Percentiles rank a stretch among this genome's conserved stretches.
Conservation (phyloP, 2,329 filamentous ascomycete genomes). For the Colletotrichum paranaense region DNA sequence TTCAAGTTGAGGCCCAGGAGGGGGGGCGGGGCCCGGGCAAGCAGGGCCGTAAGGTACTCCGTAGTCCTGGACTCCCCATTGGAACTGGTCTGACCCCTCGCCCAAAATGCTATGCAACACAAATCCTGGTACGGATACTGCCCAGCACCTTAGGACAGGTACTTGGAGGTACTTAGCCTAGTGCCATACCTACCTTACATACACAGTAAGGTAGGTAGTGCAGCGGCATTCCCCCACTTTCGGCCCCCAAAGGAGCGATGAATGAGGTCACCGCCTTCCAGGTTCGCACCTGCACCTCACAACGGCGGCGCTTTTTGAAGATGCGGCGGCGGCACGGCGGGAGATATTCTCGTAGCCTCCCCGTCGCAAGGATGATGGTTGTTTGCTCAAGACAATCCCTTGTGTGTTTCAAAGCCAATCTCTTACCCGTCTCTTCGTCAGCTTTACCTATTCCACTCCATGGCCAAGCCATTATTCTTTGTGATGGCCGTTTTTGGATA, state of each 20-base stretch:
- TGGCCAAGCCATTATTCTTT: neutral
- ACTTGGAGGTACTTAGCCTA: neutral
- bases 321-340: neutral
- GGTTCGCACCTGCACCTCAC: slow-evolving; percentile 3
- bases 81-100: slow-evolving; percentile 5
- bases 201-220: neutral
- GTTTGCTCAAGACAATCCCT: neutral
- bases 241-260: slow-evolving; percentile 9
- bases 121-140: neutral
- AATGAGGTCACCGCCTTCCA: slow-evolving; percentile 32
- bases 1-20: slow-evolving; percentile 15
- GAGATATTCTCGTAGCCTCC: slow-evolving; percentile 8
- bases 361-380: slow-evolving; percentile 26
- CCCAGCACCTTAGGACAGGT: neutral
- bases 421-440: neutral
- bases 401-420: slow-evolving; percentile 15
- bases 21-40: neutral
- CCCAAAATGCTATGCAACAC: slow-evolving; percentile 1
- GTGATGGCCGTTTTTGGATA: neutral
- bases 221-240: slow-evolving; percentile 33
- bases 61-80: neutral
- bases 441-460: neutral
- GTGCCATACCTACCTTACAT: neutral
- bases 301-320: slow-evolving; percentile 10
- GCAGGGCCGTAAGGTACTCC: neutral